These are phyloP conservation scores for Scytalidium lignicola DNA, from an alignment of 2,329 filamentous ascomycete genomes.

Conservation along the genomic window DNA sequence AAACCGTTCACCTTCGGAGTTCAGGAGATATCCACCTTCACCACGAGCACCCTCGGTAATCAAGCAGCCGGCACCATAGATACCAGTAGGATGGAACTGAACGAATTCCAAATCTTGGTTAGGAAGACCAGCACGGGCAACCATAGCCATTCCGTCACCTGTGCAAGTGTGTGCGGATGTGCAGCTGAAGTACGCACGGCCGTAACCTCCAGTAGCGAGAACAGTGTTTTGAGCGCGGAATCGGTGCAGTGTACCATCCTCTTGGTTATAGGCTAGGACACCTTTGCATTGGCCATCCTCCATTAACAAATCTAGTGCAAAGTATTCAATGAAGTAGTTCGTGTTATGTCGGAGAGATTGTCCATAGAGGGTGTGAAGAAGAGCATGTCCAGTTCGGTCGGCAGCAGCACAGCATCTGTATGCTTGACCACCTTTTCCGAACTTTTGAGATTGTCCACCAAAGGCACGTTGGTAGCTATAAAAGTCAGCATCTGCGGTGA, in stretches of 20 bases:
- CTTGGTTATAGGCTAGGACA: constrained; percentile 96
- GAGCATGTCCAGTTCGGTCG: constrained; percentile 93
- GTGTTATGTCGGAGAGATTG: constrained; percentile 97
- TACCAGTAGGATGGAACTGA: constrained; percentile 98
- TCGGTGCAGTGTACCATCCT: constrained; percentile 94
- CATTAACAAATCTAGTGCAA: constrained; percentile 95
- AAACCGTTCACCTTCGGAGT: constrained; percentile 97
- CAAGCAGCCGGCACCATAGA: constrained; percentile 95
- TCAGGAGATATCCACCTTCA: constrained; percentile 96
- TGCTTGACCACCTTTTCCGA: constrained; percentile 93
- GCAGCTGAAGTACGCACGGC: constrained; percentile 96
- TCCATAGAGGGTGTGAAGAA: constrained; percentile 97
- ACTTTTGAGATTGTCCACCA: constrained; percentile 94
- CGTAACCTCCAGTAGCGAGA: constrained; percentile 93
- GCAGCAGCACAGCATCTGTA: constrained; percentile 96
- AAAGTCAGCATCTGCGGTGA: constrained; percentile 14
- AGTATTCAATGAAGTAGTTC: constrained; percentile 99
- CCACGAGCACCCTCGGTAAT: constrained; percentile 97
- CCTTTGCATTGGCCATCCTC: constrained; percentile 94
- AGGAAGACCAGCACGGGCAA: constrained; percentile 91
- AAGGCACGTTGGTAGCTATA: constrained; percentile 91
- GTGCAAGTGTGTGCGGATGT: constrained; percentile 98
- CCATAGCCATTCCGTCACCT: constrained; percentile 99
- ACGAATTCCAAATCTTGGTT: constrained; percentile 99
- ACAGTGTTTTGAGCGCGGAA: constrained; percentile 98